Evolutionary conservation across 768 basidiomycete species (phyloP).

Genomic region (Lepiota venenata): DNA sequence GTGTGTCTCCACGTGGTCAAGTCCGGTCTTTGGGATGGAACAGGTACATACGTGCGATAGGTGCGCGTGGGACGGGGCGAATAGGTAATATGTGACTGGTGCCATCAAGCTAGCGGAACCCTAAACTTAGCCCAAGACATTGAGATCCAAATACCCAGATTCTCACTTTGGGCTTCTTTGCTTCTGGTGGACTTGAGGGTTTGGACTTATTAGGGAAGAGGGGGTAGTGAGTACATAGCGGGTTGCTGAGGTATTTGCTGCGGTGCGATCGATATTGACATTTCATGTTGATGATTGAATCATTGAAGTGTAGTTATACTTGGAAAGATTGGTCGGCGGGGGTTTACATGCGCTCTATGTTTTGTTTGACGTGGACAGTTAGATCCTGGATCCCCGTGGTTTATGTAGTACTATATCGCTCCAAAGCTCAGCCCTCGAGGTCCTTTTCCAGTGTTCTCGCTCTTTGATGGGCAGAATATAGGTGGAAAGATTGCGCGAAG

Average conservation of each 20-base stretch:
- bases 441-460: too few species aligned
- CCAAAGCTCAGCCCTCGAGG: too few species aligned
- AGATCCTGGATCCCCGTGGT: neutral
- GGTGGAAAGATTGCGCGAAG: neutral
- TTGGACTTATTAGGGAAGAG: neutral
- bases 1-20: neutral
- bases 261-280: neutral
- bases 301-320: too few species aligned
- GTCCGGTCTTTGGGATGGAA: neutral
- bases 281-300: neutral
- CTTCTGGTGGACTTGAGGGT: neutral
- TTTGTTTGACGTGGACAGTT: neutral
- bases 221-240: neutral
- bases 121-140: neutral
- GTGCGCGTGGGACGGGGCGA: neutral
- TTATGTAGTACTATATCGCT: neutral
- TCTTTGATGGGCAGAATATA: neutral
- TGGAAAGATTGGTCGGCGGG: neutral
- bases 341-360: neutral
- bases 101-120: neutral
- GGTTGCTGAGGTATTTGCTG: neutral
- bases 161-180: slow-evolving; percentile 8
- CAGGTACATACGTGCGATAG: neutral
- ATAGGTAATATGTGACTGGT: neutral
- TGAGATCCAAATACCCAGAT: slow-evolving; percentile 4